Evolutionary conservation across 2,329 filamentous ascomycete genomes (phyloP).

Genomic region (Aschersonia sp.): DNA sequence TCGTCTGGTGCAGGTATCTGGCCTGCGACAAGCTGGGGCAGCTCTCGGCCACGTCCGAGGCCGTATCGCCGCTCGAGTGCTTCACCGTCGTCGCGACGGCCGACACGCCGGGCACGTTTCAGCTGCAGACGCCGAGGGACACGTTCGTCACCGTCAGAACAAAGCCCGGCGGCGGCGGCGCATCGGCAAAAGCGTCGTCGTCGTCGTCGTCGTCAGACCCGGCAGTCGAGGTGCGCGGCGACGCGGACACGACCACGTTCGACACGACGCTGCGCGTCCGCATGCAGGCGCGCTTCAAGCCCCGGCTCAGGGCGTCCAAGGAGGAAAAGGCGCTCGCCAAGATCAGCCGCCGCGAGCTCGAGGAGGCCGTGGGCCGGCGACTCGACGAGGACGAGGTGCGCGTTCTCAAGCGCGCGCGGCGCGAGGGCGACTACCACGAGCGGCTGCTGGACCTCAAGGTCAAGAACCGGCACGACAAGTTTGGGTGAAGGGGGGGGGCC

Average conservation of each 20-base stretch:
- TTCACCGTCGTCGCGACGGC: conserved; percentile 53
- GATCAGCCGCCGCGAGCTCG: conserved; percentile 73
- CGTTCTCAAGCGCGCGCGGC: conserved; percentile 65
- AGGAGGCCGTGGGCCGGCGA: conserved; percentile 61
- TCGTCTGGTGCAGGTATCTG: conserved; percentile 46
- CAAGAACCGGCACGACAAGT: conserved; percentile 90
- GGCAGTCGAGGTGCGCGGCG: conserved; percentile 56
- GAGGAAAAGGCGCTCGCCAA: conserved; percentile 75
- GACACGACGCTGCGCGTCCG: conserved; percentile 64
- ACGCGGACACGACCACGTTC: conserved; percentile 52
- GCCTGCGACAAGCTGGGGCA: conserved; percentile 73
- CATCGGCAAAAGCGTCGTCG: conserved; percentile 13
- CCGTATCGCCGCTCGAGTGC: conserved; percentile 71
- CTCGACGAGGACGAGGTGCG: conserved; percentile 78
- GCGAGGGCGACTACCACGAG: conserved; percentile 84
- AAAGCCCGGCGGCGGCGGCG: conserved; percentile 22
- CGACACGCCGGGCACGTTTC: conserved; percentile 56
- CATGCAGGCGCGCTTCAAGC: conserved; percentile 94
- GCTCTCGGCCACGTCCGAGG: conserved; percentile 62
- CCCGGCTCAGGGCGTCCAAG: conserved; percentile 61
- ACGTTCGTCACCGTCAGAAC: conserved; percentile 49
- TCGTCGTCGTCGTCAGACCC: too few species aligned
- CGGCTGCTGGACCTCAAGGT: conserved; percentile 72
- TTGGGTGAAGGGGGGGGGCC: conserved; percentile 13
- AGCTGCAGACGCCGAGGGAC: conserved; percentile 57